Conservation (phyloP, 148 eudicot genomes). For the Simmondsia chinensis region DNA sequence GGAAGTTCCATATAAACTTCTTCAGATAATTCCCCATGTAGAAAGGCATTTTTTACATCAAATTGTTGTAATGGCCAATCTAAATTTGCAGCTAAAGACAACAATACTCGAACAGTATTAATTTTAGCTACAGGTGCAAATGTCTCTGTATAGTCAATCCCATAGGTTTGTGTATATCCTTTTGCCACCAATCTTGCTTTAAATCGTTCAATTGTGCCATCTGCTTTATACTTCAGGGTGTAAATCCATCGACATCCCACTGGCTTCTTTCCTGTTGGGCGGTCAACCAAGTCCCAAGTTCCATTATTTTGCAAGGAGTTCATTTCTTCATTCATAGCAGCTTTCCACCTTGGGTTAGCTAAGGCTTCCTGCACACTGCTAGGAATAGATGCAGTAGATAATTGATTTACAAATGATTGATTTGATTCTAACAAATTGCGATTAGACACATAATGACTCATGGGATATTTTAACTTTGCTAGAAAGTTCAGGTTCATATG, state of each 20-base stretch:
- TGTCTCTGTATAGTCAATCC: background rate
- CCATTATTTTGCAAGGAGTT: background rate
- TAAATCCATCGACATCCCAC: conserved; percentile 1
- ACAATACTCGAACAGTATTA: background rate
- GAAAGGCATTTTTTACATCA: too few relatives aligned
- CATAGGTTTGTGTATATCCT: background rate
- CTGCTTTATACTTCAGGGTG: background rate
- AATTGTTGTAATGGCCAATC: conserved; percentile 1
- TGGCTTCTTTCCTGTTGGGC: background rate
- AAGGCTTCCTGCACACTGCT: background rate
- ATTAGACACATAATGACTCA: too few relatives aligned
- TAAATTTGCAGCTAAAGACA: background rate
- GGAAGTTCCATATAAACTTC: too few relatives aligned
- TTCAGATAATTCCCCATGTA: too few relatives aligned
- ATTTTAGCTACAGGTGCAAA: background rate
- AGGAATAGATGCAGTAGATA: background rate
- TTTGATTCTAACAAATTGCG: background rate
- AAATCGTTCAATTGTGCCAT: background rate
- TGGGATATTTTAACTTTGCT: too few relatives aligned
- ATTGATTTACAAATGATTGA: background rate
- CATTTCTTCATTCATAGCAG: background rate
- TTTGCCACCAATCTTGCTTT: background rate
- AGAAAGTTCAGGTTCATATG: too few relatives aligned
- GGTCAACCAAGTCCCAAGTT: background rate
- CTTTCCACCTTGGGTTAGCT: background rate